Conservation (phyloP, 495 filamentous ascomycete genomes). For the Hypoxylon fuscum region DNA sequence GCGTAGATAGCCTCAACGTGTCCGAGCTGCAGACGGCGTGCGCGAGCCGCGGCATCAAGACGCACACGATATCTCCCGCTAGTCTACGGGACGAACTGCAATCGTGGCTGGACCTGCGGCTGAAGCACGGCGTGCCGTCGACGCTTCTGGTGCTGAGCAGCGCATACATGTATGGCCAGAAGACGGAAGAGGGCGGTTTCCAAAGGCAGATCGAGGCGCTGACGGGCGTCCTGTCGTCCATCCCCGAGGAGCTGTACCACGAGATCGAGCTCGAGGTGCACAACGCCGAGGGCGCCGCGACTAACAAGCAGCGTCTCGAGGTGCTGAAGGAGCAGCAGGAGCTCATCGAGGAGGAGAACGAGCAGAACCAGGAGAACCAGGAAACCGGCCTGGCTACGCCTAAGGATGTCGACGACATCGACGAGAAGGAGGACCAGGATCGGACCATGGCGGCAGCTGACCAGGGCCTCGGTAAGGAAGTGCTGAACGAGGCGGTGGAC, state of each 20-base stretch:
- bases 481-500: conserved; percentile 54
- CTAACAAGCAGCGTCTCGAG: conserved; percentile 99
- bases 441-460: conserved; percentile 49
- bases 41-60: conserved; percentile 90
- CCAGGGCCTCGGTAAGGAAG: conserved; percentile 50
- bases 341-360: conserved; percentile 95
- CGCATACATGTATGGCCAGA: conserved; percentile 96
- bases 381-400: conserved; percentile 72
- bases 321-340: conserved; percentile 99
- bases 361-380: conserved; percentile 82
- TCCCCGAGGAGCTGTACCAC: conserved; percentile 98
- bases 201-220: conserved; percentile 92
- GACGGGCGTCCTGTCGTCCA: conserved; percentile 87
- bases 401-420: conserved; percentile 88
- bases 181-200: conserved; percentile 72
- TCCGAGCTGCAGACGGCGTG: conserved; percentile 91
- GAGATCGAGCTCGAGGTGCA: conserved; percentile 99
- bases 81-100: conserved; percentile 89
- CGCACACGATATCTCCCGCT: conserved; percentile 86
- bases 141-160: conserved; percentile 96
- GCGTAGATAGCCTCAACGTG: conserved; percentile 91
- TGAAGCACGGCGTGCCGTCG: conserved; percentile 92
- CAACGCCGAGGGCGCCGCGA: conserved; percentile 95
- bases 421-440: conserved; percentile 67
- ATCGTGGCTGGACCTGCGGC: conserved; percentile 92